These are phyloP conservation scores for Dothideomycetes sp. DNA, from an alignment of 2,329 filamentous ascomycete genomes.

Conservation along the genomic window DNA sequence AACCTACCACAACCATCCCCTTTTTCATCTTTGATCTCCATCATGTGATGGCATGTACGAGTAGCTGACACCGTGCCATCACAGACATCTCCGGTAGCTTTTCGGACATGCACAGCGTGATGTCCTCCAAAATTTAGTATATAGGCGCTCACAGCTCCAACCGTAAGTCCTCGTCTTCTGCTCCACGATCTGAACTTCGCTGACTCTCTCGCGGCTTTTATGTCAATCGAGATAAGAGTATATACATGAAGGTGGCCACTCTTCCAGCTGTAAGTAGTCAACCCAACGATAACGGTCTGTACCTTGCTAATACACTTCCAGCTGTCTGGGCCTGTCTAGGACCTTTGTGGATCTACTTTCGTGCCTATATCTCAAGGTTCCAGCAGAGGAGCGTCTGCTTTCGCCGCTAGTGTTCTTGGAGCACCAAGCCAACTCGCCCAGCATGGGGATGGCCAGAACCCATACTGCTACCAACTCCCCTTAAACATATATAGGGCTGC, in stretches of 20 bases:
- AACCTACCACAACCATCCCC: too few species aligned
- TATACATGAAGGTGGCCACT: constrained; percentile 97
- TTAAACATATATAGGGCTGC: too few species aligned
- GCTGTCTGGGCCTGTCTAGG: constrained; percentile 93
- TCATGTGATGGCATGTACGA: too few species aligned
- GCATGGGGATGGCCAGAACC: constrained; percentile 81
- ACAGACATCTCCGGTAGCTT: too few species aligned
- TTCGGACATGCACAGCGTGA: too few species aligned
- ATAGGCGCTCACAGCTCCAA: too few species aligned
- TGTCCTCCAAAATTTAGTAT: too few species aligned
- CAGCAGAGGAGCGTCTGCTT: constrained; percentile 82
- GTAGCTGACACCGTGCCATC: too few species aligned
- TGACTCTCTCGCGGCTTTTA: constrained; percentile 88
- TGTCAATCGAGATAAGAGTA: constrained; percentile 95
- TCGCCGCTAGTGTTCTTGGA: too few species aligned
- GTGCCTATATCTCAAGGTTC: constrained; percentile 98
- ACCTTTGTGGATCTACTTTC: constrained; percentile 65
- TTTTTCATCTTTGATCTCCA: too few species aligned
- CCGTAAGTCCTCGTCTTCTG: too few species aligned
- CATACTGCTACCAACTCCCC: constrained; percentile 93
- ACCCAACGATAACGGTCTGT: constrained; percentile 93
- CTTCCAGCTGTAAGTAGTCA: constrained; percentile 90
- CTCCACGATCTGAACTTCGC: constrained; percentile 86
- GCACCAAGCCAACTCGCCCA: too few species aligned
- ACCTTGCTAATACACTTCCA: constrained; percentile 97